These are phyloP conservation scores for thale cress (Arabidopsis thaliana) DNA, from an alignment of 345 rosid species.

Conservation along the genomic window TAIR10.1 NC_003076.8:16839001-16839500, in stretches of 20 bases:
- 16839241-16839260: slow-evolving; percentile 94
- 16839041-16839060: slow-evolving; percentile 70
- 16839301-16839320: slow-evolving; percentile 88
- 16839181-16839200: slow-evolving; percentile 89
- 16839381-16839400: slow-evolving; percentile 98
- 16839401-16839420: slow-evolving; percentile 80
- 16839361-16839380: slow-evolving; percentile 97
- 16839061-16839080: slow-evolving; percentile 88
- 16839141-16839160: slow-evolving; percentile 98
- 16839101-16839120: slow-evolving; percentile 85
- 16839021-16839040: slow-evolving; percentile 64
- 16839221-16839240: slow-evolving; percentile 89
- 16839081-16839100: slow-evolving; percentile 88
- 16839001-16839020: slow-evolving; percentile 74
- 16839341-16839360: slow-evolving; percentile 89
- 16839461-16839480: slow-evolving; percentile 69
- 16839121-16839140: slow-evolving; percentile 86
- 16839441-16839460: slow-evolving; percentile 87
- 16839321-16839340: slow-evolving; percentile 78
- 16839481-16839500: slow-evolving; percentile 74
- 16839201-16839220: slow-evolving; percentile 94
- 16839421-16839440: slow-evolving; percentile 88
- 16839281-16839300: slow-evolving; percentile 84
- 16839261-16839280: slow-evolving; percentile 84
- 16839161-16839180: slow-evolving; percentile 96